Conservation (phyloP, 345 rosid species). For the Diplotaxis tenuifolia region DNA sequence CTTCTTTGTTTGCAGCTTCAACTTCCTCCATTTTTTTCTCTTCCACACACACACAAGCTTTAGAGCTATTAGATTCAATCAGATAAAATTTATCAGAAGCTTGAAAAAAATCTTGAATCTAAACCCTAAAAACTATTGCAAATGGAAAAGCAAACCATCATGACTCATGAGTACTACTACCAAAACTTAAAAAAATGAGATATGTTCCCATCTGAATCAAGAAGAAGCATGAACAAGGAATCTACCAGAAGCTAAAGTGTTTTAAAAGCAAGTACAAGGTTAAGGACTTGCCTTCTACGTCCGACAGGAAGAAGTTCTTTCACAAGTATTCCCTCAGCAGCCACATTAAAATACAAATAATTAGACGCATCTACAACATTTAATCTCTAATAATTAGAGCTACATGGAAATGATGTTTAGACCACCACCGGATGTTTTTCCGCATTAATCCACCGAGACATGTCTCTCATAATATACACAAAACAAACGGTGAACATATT, state of each 20-base stretch:
- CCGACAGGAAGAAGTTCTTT: background rate
- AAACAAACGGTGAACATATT: background rate
- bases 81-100: background rate
- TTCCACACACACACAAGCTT: background rate
- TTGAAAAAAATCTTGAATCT: constrained; percentile 6
- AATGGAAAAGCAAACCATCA: constrained; percentile 13
- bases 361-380: background rate
- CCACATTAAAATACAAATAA: constrained; percentile 2
- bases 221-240: constrained; percentile 7
- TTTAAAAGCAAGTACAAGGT: background rate
- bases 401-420: background rate
- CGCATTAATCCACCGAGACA: background rate
- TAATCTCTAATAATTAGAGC: background rate
- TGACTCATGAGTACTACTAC: background rate
- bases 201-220: background rate
- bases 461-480: background rate
- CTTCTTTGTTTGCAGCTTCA: constrained; percentile 56
- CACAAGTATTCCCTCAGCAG: background rate
- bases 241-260: constrained; percentile 6
- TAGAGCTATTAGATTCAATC: background rate
- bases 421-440: background rate
- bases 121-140: background rate
- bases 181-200: background rate
- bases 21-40: constrained; percentile 41
- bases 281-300: background rate